phyloP scores from a whole-genome alignment of 306 rosid species.

The Astragalus glycyphyllos region DNA sequence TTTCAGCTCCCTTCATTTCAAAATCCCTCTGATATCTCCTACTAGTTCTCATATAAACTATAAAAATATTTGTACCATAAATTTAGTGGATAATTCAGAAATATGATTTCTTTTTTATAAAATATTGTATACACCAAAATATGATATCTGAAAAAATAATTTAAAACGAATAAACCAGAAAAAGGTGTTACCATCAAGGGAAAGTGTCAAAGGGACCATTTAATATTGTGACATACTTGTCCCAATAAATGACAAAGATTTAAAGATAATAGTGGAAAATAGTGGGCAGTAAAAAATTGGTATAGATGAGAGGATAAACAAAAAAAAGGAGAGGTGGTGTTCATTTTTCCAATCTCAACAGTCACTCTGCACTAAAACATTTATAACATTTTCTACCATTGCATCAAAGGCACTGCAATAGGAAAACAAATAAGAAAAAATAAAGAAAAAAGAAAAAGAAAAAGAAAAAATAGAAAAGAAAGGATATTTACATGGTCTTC shows the following conservation, averaged over 20 bases:
- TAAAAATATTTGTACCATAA: background rate
- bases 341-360: constrained; percentile 40
- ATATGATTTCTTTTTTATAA: background rate
- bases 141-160: background rate
- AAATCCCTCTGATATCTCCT: too few relatives aligned
- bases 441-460: background rate
- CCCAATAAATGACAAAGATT: background rate
- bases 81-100: constrained; percentile 30
- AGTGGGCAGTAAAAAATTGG: constrained; percentile 44
- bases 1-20: too few relatives aligned
- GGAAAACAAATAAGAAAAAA: background rate
- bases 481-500: constrained; percentile 10
- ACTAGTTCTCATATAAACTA: background rate
- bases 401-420: background rate
- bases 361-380: constrained; percentile 34
- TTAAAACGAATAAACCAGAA: constrained; percentile 5
- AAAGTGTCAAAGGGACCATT: constrained; percentile 22
- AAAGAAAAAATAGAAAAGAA: background rate
- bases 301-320: constrained; percentile 42
- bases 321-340: constrained; percentile 31
- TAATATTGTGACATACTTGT: background rate
- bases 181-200: constrained; percentile 28
- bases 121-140: background rate
- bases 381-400: constrained; percentile 32
- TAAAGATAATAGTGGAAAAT: constrained; percentile 38